phyloP scores from a whole-genome alignment of 2,329 filamentous ascomycete genomes.

The Diaporthe eres region DNA sequence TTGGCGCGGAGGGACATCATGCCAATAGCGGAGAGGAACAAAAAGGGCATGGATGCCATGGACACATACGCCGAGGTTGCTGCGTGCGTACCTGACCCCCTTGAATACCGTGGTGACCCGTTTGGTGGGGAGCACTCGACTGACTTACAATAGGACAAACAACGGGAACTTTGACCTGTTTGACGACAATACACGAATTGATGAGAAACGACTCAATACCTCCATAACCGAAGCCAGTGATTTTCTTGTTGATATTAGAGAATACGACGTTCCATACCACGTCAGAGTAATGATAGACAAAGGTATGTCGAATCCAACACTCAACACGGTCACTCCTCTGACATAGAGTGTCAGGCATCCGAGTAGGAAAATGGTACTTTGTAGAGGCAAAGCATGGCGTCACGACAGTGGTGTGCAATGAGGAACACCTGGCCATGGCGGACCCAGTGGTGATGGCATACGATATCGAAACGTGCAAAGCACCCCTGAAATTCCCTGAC shows the following conservation, averaged over 20 bases:
- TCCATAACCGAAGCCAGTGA: conserved; percentile 90
- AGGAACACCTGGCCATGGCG: conserved; percentile 88
- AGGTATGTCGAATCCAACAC: conserved; percentile 42
- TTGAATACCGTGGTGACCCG: conserved; percentile 22
- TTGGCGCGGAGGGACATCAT: conserved; percentile 87
- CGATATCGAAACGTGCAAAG: conserved; percentile 98
- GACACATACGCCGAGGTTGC: conserved; percentile 98
- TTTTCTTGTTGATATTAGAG: conserved; percentile 97
- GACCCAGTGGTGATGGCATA: conserved; percentile 99
- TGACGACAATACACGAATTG: conserved; percentile 85
- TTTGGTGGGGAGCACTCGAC: conserved; percentile 39
- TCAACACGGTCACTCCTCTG: not conserved
- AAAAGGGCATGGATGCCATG: conserved; percentile 95
- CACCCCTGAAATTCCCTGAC: conserved; percentile 97
- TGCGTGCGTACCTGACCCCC: conserved; percentile 65
- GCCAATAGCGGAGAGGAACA: conserved; percentile 96
- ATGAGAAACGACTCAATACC: conserved; percentile 83
- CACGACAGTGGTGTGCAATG: conserved; percentile 85
- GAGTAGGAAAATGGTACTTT: conserved; percentile 97
- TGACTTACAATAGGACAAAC: conserved; percentile 66
- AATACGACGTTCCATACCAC: conserved; percentile 99
- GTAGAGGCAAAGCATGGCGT: conserved; percentile 94
- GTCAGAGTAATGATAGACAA: conserved; percentile 97
- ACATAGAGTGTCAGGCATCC: conserved; percentile 76
- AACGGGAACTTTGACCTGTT: conserved; percentile 92